These are phyloP conservation scores for Colletotrichum orchidophilum DNA, from an alignment of 2,329 filamentous ascomycete species.

Conservation along the genomic window DNA sequence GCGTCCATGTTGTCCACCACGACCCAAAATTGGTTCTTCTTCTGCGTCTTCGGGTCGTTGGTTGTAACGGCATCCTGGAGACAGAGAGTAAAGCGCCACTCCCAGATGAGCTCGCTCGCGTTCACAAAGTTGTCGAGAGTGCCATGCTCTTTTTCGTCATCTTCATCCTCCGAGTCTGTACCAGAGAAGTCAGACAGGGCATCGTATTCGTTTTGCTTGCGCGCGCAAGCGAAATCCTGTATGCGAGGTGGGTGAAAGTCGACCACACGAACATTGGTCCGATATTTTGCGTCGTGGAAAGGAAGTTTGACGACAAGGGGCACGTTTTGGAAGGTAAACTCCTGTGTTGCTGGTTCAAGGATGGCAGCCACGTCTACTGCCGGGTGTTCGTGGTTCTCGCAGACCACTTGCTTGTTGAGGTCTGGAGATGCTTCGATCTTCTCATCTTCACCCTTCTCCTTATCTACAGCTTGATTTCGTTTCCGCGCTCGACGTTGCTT, in stretches of 20 bases:
- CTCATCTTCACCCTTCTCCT: slow-evolving; percentile 39
- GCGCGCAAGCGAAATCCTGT: slow-evolving; percentile 72
- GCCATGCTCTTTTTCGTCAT: slow-evolving; percentile 36
- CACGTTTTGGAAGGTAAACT: slow-evolving; percentile 53
- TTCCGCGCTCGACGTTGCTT: slow-evolving; percentile 36
- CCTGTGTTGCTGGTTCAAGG: slow-evolving; percentile 48
- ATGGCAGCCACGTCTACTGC: slow-evolving; percentile 50
- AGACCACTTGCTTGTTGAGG: slow-evolving; percentile 55
- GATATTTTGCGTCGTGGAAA: slow-evolving; percentile 79
- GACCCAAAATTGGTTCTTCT: slow-evolving; percentile 65
- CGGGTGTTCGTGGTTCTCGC: slow-evolving; percentile 52
- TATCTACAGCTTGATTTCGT: slow-evolving; percentile 8
- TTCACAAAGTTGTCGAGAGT: slow-evolving; percentile 38
- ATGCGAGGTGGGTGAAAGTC: slow-evolving; percentile 80
- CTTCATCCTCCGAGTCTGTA: slow-evolving; percentile 39
- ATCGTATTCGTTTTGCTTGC: slow-evolving; percentile 57
- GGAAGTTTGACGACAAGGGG: slow-evolving; percentile 61
- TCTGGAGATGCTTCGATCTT: slow-evolving; percentile 39
- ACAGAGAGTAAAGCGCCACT: slow-evolving; percentile 85
- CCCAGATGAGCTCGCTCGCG: slow-evolving; percentile 62
- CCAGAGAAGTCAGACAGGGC: slow-evolving; percentile 56
- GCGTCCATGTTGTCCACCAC: slow-evolving; percentile 69
- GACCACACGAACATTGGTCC: slow-evolving; percentile 77
- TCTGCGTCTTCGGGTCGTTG: slow-evolving; percentile 45
- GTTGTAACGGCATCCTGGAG: slow-evolving; percentile 72